phyloP scores from a whole-genome alignment of 306 rosid species.

The Vachellia collinsii region DNA sequence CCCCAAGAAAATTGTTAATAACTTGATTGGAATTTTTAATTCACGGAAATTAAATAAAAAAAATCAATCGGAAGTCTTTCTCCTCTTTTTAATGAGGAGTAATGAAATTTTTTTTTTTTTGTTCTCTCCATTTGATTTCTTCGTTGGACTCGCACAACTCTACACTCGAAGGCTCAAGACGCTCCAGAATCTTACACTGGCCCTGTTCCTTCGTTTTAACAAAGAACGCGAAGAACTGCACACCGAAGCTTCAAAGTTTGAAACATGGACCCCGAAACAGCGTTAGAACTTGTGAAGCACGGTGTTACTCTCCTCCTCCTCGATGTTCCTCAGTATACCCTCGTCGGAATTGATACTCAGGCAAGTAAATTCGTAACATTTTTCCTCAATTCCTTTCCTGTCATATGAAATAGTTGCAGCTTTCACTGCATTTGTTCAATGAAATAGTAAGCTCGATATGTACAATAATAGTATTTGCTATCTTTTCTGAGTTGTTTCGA shows the following conservation, averaged over 20 bases:
- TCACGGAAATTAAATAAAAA: too few species aligned
- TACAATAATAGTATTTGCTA: background rate
- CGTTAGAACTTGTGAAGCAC: constrained; percentile 67
- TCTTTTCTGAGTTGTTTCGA: background rate
- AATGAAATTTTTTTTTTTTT: too few species aligned
- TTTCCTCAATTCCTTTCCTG: background rate
- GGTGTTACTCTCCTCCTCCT: constrained; percentile 82
- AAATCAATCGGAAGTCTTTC: too few species aligned
- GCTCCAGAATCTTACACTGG: background rate
- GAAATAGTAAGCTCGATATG: background rate
- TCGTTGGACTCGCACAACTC: background rate
- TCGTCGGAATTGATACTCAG: constrained; percentile 86
- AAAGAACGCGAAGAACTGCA: background rate
- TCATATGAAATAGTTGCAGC: background rate
- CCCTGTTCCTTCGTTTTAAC: background rate
- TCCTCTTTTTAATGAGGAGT: too few species aligned
- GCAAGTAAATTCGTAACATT: constrained; percentile 19
- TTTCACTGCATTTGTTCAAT: background rate
- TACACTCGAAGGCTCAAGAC: background rate
- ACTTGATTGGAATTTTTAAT: too few species aligned
- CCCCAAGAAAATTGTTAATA: too few species aligned
- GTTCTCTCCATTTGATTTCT: too few species aligned
- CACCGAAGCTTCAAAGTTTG: background rate
- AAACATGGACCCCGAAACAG: constrained; percentile 70
- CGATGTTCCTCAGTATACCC: constrained; percentile 80